Evolutionary conservation across 2,329 filamentous ascomycete genomes (phyloP).

Genomic region (Claviceps pazoutovae): DNA sequence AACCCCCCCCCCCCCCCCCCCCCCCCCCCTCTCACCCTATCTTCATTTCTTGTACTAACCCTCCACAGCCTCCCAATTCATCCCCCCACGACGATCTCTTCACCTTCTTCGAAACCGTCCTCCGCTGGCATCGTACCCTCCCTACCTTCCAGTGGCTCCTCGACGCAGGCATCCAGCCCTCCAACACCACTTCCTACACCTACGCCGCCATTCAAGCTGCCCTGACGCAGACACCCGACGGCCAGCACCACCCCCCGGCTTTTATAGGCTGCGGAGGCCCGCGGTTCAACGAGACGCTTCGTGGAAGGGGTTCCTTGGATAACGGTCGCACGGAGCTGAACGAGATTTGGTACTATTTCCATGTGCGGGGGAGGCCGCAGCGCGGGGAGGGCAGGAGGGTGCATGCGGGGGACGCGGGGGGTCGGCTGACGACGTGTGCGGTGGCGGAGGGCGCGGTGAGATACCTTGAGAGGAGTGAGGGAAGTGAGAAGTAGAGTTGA

Average conservation of each 20-base stretch:
- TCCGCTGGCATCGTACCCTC: constrained; percentile 41
- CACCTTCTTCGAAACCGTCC: constrained; percentile 48
- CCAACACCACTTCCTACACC: constrained; percentile 43
- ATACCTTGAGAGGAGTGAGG: constrained; percentile 36
- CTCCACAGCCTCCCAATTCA: constrained; percentile 34
- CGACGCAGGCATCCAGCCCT: constrained; percentile 38
- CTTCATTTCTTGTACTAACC: neutral
- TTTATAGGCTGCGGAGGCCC: constrained; percentile 50
- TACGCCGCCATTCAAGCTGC: constrained; percentile 37
- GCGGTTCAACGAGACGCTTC: constrained; percentile 44
- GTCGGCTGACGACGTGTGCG: constrained; percentile 39
- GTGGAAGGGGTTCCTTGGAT: constrained; percentile 39
- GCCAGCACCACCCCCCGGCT: constrained; percentile 28
- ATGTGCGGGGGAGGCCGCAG: constrained; percentile 45
- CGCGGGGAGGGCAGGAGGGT: constrained; percentile 30
- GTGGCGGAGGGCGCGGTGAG: constrained; percentile 35
- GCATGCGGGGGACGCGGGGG: constrained; percentile 31
- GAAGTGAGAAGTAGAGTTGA: constrained; percentile 11
- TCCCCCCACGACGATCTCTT: constrained; percentile 42
- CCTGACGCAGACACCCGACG: constrained; percentile 34
- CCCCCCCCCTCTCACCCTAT: constrained; percentile 26
- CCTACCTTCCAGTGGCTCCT: constrained; percentile 50
- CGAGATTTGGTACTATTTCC: constrained; percentile 55
- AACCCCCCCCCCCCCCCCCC: too few species aligned
- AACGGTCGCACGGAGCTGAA: constrained; percentile 41